Evolutionary conservation across 371 early-diverging fungal genomes (phyloP), one percentile per base, ranked within the genome.

Genomic region (Apophysomyces ossiformis): DNA sequence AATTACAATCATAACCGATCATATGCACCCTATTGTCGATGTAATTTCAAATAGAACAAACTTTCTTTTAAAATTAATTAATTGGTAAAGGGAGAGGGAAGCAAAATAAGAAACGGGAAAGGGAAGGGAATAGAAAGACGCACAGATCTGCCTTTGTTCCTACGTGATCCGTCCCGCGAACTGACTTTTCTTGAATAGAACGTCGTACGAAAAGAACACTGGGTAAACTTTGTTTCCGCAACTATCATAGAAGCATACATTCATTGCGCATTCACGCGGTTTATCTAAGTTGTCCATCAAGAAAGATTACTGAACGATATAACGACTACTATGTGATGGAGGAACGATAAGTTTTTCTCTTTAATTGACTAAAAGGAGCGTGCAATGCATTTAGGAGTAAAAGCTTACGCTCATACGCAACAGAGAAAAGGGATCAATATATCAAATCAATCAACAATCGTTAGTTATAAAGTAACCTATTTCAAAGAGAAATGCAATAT

Each of bases 101-200:
- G 50, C 1, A 41, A 41, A 11, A 41, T 41, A 7, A 41, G 13
- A 7, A 41, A 41, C 1, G 21, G 50, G 21, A 26, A 26, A 26
- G 26, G 21, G n/a, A 26, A 21, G 54, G 16, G 35, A 50, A 50
- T 1, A 50, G 11, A 50, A 50, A 9, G 5, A 5, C 21, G 21
- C 21, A 50, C 54, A 50, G 54, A 50, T 50, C 41, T 41, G 5
- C 41, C 41, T 41, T 13, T 8, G 41, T 50, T 50, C 54, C 54
- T 50, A 50, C 21, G 54, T 50, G 35, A 50, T 21, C 54, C 54
- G 54, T 50, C 21, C 32, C 54, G 54, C 21, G 13, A 41, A 41
- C 13, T 41, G 41, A 41, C 41, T 41, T 41, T 41, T 41, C 2
- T 11, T 8, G 8, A 41, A 11, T 11, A 8, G 41, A 8, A 41